Evolutionary conservation across 2,329 filamentous ascomycete species (phyloP).

Genomic region (Colletotrichum tabaci): DNA sequence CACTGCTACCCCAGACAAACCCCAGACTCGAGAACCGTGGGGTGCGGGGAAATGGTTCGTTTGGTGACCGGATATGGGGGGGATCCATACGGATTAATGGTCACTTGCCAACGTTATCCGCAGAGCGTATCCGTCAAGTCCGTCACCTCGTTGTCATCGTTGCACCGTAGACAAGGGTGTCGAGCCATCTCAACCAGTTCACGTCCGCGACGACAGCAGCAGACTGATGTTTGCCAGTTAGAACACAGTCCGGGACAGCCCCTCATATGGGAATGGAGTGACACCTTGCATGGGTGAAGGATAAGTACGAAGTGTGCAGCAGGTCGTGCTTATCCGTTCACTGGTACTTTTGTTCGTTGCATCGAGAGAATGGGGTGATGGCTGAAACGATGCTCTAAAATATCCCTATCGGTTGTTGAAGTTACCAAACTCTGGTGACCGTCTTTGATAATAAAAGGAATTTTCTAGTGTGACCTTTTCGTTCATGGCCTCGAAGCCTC

Average conservation of each 20-base stretch:
- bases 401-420: too few species aligned
- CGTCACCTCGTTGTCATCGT: background rate
- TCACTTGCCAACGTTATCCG: conserved; percentile 26
- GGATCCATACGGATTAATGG: background rate
- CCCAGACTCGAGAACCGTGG: conserved; percentile 10
- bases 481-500: too few species aligned
- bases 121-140: conserved; percentile 11
- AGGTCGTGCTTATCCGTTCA: background rate
- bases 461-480: too few species aligned
- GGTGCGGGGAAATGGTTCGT: conserved; percentile 31
- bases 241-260: too few species aligned
- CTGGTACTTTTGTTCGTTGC: background rate
- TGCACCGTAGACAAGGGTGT: background rate
- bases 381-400: too few species aligned
- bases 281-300: background rate
- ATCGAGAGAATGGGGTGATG: background rate
- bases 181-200: background rate
- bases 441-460: too few species aligned
- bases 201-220: background rate
- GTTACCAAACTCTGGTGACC: too few species aligned
- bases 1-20: conserved; percentile 8
- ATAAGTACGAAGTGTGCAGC: background rate
- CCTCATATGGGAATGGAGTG: background rate
- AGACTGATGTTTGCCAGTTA: background rate
- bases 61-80: background rate